A percentile compares a stretch with the other conserved stretches of the same genome.
Conservation (phyloP, 805 yeast genomes). For the Wickerhamiella vanderwaltii region DNA sequence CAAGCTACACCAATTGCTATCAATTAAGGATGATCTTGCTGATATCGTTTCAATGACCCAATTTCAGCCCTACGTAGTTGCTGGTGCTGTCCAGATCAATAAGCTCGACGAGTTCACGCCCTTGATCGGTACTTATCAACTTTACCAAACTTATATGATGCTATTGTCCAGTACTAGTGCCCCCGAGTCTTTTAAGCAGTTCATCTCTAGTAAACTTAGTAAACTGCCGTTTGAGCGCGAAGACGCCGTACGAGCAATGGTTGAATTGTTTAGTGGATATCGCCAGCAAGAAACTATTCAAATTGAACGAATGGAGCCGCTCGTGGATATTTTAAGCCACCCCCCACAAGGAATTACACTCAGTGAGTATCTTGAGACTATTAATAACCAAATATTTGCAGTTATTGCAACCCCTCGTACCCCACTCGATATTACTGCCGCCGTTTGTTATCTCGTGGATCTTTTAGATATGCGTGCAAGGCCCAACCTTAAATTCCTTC, state of each 20-base stretch:
- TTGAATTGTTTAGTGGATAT: conserved; percentile 67
- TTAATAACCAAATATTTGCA: conserved; percentile 53
- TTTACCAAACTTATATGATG: conserved; percentile 47
- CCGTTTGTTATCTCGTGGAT: conserved; percentile 9
- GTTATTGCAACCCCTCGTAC: conserved; percentile 43
- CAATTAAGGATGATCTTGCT: conserved; percentile 22
- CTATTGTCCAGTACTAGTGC: conserved; percentile 16
- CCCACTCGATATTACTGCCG: conserved; percentile 17
- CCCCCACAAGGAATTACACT: conserved; percentile 45
- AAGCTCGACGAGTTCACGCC: background rate
- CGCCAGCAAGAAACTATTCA: conserved; percentile 61
- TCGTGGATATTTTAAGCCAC: conserved; percentile 49
- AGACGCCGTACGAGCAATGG: conserved; percentile 60
- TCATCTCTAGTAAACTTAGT: conserved; percentile 41
- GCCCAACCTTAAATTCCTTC: conserved; percentile 14
- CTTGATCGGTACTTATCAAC: conserved; percentile 47
- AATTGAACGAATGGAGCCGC: conserved; percentile 51
- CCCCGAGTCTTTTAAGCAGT: conserved; percentile 35
- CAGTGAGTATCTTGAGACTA: conserved; percentile 39
- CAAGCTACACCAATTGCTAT: background rate
- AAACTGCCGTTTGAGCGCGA: conserved; percentile 42
- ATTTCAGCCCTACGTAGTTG: conserved; percentile 14
- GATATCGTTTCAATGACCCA: conserved; percentile 26
- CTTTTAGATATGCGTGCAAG: conserved; percentile 13
- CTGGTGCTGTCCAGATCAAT: conserved; percentile 10